These are phyloP conservation scores for Corylus avellana DNA, from an alignment of 306 rosid species.

Conservation along the genomic window DNA sequence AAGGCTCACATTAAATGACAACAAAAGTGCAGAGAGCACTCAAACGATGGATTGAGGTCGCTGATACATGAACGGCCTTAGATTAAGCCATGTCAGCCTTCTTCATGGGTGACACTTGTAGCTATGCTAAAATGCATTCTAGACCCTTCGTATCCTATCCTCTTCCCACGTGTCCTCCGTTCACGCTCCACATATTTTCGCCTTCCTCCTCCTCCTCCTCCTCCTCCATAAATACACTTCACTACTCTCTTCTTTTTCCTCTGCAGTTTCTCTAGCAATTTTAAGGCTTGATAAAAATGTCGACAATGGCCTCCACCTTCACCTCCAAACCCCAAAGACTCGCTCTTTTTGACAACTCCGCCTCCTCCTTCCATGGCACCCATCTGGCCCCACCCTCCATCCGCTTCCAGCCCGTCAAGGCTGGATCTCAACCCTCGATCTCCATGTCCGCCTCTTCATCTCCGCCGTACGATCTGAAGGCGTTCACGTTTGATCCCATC, in stretches of 20 bases:
- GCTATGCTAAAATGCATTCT: constrained; percentile 11
- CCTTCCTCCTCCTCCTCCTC: background rate
- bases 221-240: constrained; percentile 3
- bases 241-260: background rate
- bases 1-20: background rate
- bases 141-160: constrained; percentile 46
- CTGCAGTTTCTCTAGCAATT: background rate
- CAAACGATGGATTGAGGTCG: too few species aligned
- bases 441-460: constrained; percentile 43
- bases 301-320: constrained; percentile 54
- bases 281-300: constrained; percentile 12
- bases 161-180: constrained; percentile 31
- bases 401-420: constrained; percentile 31
- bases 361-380: constrained; percentile 44
- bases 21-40: background rate
- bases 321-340: constrained; percentile 42
- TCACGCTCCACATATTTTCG: constrained; percentile 14
- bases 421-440: constrained; percentile 12
- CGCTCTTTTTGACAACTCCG: constrained; percentile 27
- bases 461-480: constrained; percentile 35
- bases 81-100: too few species aligned
- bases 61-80: too few species aligned
- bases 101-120: constrained; percentile 43
- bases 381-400: constrained; percentile 21
- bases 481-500: constrained; percentile 44